phyloP scores from a whole-genome alignment of 73 alveolate species.

The Breviolum minutum region DNA sequence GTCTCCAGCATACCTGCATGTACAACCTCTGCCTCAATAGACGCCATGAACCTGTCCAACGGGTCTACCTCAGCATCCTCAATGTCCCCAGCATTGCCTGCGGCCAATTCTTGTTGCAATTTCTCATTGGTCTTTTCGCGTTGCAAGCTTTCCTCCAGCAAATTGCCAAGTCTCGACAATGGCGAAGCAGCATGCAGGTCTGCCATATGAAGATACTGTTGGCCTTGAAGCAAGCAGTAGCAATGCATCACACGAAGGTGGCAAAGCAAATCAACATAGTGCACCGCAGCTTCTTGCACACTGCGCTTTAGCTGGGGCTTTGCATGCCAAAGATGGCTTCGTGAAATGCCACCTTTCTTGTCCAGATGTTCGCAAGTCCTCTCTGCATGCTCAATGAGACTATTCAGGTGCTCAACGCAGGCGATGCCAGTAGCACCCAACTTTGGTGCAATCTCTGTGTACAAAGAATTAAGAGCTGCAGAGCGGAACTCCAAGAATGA shows the following conservation, averaged over 20 bases:
- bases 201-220: slow-evolving; percentile 2
- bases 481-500: slow-evolving; percentile 46
- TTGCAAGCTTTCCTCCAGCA: slow-evolving; percentile 24
- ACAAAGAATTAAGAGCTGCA: slow-evolving; percentile 37
- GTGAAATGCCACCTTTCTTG: slow-evolving; percentile 10
- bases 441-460: slow-evolving; percentile 26
- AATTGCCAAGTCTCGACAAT: background rate
- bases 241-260: slow-evolving; percentile 71
- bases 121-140: background rate
- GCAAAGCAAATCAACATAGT: slow-evolving; percentile 45
- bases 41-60: slow-evolving; percentile 55
- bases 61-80: slow-evolving; percentile 10
- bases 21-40: background rate
- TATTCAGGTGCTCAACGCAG: slow-evolving; percentile 9
- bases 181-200: slow-evolving; percentile 80
- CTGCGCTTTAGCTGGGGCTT: background rate
- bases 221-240: slow-evolving; percentile 14
- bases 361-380: slow-evolving; percentile 66
- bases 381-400: slow-evolving; percentile 4
- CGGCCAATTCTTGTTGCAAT: background rate
- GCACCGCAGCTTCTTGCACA: slow-evolving; percentile 29
- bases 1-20: background rate
- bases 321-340: slow-evolving; percentile 41
- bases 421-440: slow-evolving; percentile 40
- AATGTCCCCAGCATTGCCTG: background rate